Percentiles rank a stretch among this genome's conserved stretches.
These are phyloP conservation scores for Vigna trinervia DNA, from an alignment of 306 rosid genomes.

Conservation along the genomic window DNA sequence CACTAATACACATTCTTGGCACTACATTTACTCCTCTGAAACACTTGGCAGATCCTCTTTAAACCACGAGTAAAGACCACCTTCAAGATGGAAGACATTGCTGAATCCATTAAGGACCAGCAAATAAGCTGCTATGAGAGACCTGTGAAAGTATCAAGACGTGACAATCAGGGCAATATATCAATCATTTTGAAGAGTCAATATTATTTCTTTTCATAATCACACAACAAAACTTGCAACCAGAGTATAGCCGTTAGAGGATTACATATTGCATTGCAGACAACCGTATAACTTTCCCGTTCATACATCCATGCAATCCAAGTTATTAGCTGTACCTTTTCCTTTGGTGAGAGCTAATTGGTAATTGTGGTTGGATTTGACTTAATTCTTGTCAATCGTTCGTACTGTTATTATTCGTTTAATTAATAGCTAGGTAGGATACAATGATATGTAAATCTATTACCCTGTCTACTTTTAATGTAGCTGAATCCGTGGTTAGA, in stretches of 20 bases:
- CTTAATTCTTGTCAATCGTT: not conserved
- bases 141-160: slow-evolving; percentile 57
- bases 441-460: not conserved
- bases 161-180: not conserved
- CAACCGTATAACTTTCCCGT: not conserved
- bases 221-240: not conserved
- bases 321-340: slow-evolving; percentile 28
- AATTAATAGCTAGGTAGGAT: slow-evolving; percentile 11
- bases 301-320: slow-evolving; percentile 36
- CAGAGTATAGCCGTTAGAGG: not conserved
- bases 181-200: slow-evolving; percentile 14
- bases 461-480: not conserved
- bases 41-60: slow-evolving; percentile 74
- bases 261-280: slow-evolving; percentile 32
- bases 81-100: slow-evolving; percentile 94
- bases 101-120: slow-evolving; percentile 82
- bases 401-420: slow-evolving; percentile 13
- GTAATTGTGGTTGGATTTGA: not conserved
- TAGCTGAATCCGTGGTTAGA: not conserved
- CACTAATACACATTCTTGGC: slow-evolving; percentile 34
- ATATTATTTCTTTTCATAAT: not conserved
- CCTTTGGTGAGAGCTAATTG: slow-evolving; percentile 5
- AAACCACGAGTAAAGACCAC: slow-evolving; percentile 87
- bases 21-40: slow-evolving; percentile 58
- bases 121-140: slow-evolving; percentile 97